Base-by-base conservation (phyloP, 2,329 filamentous ascomycete genomes). In the Tolypocladium tundrense region DNA sequence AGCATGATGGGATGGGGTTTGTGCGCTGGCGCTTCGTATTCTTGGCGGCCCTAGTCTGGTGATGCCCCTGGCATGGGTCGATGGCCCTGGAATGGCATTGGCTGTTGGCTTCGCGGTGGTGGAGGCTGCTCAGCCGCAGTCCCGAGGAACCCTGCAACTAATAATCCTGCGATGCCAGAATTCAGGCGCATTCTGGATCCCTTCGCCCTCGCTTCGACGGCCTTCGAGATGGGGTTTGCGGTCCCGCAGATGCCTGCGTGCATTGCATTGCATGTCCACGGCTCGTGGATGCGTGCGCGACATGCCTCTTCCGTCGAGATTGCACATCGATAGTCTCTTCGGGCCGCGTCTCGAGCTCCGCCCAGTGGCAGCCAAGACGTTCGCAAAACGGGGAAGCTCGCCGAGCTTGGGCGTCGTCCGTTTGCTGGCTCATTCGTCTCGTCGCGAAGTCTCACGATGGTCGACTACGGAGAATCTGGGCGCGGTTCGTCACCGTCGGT, bases 111-210 rank as follows among this genome's bases (percentile, higher is more conserved):
- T 16, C 1, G 27, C 27, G 1, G 14, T 1, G 19, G 43, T 53
- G 37, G 37, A 45, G 35, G 27, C 27, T n/a, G 33, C 43, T 58
- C 57, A 59, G 59, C 59, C 55, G 55, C 59, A 59, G 24, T 48
- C 33, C 21, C 43, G 52, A 57, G 42, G 21, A 43, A 48, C 40
- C 54, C 21, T 55, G 27, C 37, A 2, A 39, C 37, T 7, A 13
- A 16, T 39, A 16, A 5, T 16, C 2, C 19, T 53, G 37, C 42
- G 14, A 27, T 51, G n/a, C 11, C 35, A 37, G 35, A 10, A 4
- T n/a, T n/a, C 21, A 45, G 27, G 43, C 27, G 43, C 43, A 45
- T 27, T 14, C 8, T 27, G 11, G 21, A 45, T 27, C 21, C 24
- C 43, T 27, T 4, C 3, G 35, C 24, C 13, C 4, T 27, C 24